These are phyloP conservation scores for Coniochaeta sp. DNA, from an alignment of 2,329 filamentous ascomycete genomes.

Conservation along the genomic window DNA sequence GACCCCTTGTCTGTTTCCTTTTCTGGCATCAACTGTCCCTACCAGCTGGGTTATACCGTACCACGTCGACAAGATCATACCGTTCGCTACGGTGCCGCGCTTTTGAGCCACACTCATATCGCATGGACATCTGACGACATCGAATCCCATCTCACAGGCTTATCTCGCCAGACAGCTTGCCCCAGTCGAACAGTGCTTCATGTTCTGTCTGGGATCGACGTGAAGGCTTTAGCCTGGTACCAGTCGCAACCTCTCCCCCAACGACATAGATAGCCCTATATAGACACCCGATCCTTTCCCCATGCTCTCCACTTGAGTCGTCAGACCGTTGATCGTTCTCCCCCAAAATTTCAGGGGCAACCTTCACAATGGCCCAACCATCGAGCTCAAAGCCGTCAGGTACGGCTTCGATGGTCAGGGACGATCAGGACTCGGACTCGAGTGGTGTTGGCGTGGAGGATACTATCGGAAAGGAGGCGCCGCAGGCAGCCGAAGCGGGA, in stretches of 20 bases:
- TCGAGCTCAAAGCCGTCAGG: conserved; percentile 24
- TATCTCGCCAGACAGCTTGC: conserved; percentile 9
- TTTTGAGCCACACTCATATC: background rate
- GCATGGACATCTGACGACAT: background rate
- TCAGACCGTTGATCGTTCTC: conserved; percentile 15
- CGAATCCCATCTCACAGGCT: conserved; percentile 12
- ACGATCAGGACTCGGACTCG: conserved; percentile 18
- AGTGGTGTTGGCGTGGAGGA: conserved; percentile 19
- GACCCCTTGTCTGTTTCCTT: background rate
- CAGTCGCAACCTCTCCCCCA: background rate
- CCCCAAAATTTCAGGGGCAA: conserved; percentile 8
- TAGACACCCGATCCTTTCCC: background rate
- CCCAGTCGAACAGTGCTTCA: conserved; percentile 11
- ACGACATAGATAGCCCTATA: background rate
- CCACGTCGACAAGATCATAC: background rate
- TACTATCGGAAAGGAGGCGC: conserved; percentile 20
- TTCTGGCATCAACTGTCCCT: background rate
- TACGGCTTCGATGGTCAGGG: conserved; percentile 20
- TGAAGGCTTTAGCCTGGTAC: conserved; percentile 3
- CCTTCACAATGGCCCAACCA: conserved; percentile 22
- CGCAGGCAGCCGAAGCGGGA: conserved; percentile 9
- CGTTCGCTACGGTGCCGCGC: background rate
- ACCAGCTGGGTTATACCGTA: background rate
- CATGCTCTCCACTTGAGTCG: conserved; percentile 2
- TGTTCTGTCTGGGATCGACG: conserved; percentile 8